phyloP scores from a whole-genome alignment of 2,329 filamentous ascomycete genomes.

The Pyrenophora tritici-repentis region DNA sequence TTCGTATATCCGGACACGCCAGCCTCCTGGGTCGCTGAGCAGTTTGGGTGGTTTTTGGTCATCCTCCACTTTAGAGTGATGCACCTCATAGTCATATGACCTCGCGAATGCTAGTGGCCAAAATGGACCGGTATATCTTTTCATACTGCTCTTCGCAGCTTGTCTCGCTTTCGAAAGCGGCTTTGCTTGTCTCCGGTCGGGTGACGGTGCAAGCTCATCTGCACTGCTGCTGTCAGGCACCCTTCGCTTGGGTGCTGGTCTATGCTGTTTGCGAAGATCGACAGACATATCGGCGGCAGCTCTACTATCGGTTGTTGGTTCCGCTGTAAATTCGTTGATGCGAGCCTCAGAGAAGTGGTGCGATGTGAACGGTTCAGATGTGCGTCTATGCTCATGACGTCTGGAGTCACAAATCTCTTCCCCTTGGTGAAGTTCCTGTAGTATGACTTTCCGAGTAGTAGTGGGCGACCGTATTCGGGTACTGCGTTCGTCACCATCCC shows the following conservation, averaged over 20 bases:
- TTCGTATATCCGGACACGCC: constrained; percentile 5
- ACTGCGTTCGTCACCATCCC: no score
- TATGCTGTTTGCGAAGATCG: constrained; percentile 22
- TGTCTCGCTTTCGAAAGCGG: constrained; percentile 8
- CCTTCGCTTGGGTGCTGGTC: background rate
- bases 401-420: background rate
- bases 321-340: constrained; percentile 30
- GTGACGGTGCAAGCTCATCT: constrained; percentile 27
- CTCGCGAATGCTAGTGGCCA: constrained; percentile 29
- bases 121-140: background rate
- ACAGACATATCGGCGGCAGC: background rate
- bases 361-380: constrained; percentile 9
- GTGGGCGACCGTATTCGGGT: no score
- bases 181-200: background rate
- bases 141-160: background rate
- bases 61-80: background rate
- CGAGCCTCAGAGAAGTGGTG: constrained; percentile 22
- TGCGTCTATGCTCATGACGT: background rate
- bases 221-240: constrained; percentile 13
- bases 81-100: constrained; percentile 13
- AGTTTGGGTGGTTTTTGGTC: constrained; percentile 5
- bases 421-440: constrained; percentile 23
- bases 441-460: constrained; percentile 8
- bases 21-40: background rate
- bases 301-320: background rate